Percentiles rank a stretch among this genome's conserved stretches.
Conservation (phyloP, 2,329 filamentous ascomycete species). For the Talaromyces sp. region DNA sequence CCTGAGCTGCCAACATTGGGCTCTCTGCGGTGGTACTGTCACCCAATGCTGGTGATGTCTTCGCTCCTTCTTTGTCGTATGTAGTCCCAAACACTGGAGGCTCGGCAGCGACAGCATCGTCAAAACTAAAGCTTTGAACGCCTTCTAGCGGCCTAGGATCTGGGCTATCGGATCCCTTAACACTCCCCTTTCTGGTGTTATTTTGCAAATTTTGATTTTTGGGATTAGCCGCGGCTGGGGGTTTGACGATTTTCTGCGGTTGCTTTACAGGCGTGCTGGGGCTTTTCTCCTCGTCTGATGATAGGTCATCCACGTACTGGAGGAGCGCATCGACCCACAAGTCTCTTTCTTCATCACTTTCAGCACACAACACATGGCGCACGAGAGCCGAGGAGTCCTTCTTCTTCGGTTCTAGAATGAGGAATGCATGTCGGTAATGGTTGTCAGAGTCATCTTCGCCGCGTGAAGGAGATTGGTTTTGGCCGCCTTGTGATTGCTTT, state of each 20-base stretch:
- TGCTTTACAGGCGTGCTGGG: constrained; percentile 10
- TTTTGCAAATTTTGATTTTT: constrained; percentile 23
- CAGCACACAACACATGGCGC: constrained; percentile 90
- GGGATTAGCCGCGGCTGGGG: constrained; percentile 12
- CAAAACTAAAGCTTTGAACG: constrained; percentile 50
- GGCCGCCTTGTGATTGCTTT: constrained; percentile 69
- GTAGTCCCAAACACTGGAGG: constrained; percentile 49
- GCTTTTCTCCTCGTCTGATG: constrained; percentile 27
- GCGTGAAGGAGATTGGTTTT: constrained; percentile 57
- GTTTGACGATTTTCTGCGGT: constrained; percentile 15
- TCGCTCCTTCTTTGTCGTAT: constrained; percentile 26
- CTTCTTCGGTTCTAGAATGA: constrained; percentile 91
- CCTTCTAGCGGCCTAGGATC: constrained; percentile 27
- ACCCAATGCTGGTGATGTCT: constrained; percentile 28
- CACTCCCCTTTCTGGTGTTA: constrained; percentile 22
- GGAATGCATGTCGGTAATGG: constrained; percentile 92
- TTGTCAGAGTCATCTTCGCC: constrained; percentile 74
- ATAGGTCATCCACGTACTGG: constrained; percentile 68
- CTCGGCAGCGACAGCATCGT: constrained; percentile 53
- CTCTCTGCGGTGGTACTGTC: constrained; percentile 20
- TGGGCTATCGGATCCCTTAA: constrained; percentile 33
- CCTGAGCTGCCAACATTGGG: constrained; percentile 24
- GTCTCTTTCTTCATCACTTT: constrained; percentile 89
- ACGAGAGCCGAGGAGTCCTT: constrained; percentile 86
- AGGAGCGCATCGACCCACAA: constrained; percentile 87